Base-by-base conservation (phyloP, 495 filamentous ascomycete genomes). In the Apiosordaria backusii region DNA sequence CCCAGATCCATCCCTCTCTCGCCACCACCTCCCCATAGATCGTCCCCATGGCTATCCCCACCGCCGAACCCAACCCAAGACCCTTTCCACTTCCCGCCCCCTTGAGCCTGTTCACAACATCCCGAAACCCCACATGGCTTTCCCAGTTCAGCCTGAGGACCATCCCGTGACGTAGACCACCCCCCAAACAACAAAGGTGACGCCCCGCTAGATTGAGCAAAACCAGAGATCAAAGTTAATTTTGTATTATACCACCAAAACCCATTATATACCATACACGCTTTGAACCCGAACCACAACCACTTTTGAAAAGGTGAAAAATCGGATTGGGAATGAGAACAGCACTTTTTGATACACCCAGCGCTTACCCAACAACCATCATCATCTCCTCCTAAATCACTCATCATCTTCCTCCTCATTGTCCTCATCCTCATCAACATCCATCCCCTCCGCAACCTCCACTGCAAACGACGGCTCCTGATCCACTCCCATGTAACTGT, bases 401-500 rank as follows among this genome's bases (percentile, higher is more conserved):
- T 62, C 64, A 67, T 67, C 76, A 63, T 86, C 82, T 62, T 88
- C 87, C 53, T 89, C 89, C 26, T 89, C 90, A 5, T 92, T 90
- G 45, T 93, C 91, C 53, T 91, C 90, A 1, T 91, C 90, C 25
- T 92, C 90, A 76, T 97, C 93, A 67, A 97, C 93, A 64, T 98
- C 95, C 92, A 93, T 93, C 3, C 92, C 93, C 77, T 98, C 94
- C 16, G 88, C 92, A 21, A 89, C 95, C 61, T 82, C 88, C 29
- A 98, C 88, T 57, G 84, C 88, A 74, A 99, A 97, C 2, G 86
- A 86, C 40, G 93, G 95, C 63, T 95, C 95, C 75, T 98, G 95
- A 81, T 99, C 95, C 54, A 99, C 93, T 6, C 96, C 96, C 19
- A 97, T 86, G 77, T 97, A 99, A 77, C 92, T 96, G 78, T 99